Evolutionary conservation across 139 green algal genomes (phyloP), one percentile per base, ranked within the genome.

Genomic region (Zygnema cylindricum): DNA sequence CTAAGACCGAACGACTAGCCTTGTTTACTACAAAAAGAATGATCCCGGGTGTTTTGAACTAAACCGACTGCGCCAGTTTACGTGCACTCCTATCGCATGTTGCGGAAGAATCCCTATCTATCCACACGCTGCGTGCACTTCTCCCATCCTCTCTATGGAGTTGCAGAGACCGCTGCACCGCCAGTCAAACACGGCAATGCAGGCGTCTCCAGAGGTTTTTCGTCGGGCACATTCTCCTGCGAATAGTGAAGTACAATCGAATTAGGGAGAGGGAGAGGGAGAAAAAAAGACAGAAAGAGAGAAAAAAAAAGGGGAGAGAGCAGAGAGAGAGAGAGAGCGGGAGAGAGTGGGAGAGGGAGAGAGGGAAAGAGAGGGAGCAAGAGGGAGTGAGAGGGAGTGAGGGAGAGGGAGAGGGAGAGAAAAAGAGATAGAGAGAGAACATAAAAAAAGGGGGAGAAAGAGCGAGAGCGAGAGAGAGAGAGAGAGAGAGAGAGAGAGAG

Each of bases 281-380:
- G 71, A 16, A 16, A 79, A 11, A 16, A 30, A 73, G 57, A 30
- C 57, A 73, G 57, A 73, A 73, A 25, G 25, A 73, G 30, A 73
- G 25, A 73, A 73, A 73, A 73, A 73, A 73, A 73, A 73, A 73
- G 30, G 30, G 30, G 57, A 54, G 71, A 79, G 71, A 43, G 71
- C 7, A 79, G 71, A 79, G 71, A 3, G 38, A 43, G 3, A 23
- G 71, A 16, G 71, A 43, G 71, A 16, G 38, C 3, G 71, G 71
- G 71, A 79, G 71, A 43, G 71, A 79, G 16, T 41, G 71, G 49
- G 7, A 63, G 49, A 63, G 7, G 16, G 7, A 7, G 49, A 43
- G 71, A 43, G n/a, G n/a, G n/a, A n/a, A n/a, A n/a, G n/a, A n/a
- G n/a, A n/a, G n/a, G n/a, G n/a, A n/a, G n/a, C n/a, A n/a, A 73